Evolutionary conservation across 139 green algal genomes (phyloP).

Genomic region (Zygnema circumcarinatum): DNA sequence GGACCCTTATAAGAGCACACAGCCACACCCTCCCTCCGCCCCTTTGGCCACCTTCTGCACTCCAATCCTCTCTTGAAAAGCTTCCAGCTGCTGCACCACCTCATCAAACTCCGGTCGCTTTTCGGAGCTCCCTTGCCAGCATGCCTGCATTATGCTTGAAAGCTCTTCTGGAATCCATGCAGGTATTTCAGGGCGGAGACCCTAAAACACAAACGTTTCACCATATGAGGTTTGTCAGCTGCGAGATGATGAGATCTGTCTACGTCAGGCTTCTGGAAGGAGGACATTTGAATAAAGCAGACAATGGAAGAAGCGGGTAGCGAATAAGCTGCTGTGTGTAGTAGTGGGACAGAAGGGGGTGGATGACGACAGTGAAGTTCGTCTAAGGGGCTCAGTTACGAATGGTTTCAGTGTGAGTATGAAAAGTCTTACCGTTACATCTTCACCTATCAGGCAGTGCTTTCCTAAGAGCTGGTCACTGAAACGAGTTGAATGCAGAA

Average conservation of each 20-base stretch:
- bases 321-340: not conserved
- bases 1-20: slow-evolving; percentile 1
- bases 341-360: not conserved
- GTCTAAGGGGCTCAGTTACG: too few relatives aligned
- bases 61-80: not conserved
- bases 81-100: slow-evolving; percentile 33
- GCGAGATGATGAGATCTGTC: too few relatives aligned
- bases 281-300: not conserved
- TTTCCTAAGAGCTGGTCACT: too few relatives aligned
- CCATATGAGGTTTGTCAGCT: too few relatives aligned
- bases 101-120: slow-evolving; percentile 36
- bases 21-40: not conserved
- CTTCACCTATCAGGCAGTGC: too few relatives aligned
- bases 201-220: not conserved
- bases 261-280: not conserved
- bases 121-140: slow-evolving; percentile 15
- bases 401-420: too few relatives aligned
- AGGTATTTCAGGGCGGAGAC: slow-evolving; percentile 28
- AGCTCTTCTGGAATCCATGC: not conserved
- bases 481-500: too few relatives aligned
- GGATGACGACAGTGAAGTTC: not conserved
- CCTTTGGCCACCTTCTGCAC: not conserved
- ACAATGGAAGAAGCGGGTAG: not conserved
- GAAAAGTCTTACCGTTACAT: too few relatives aligned
- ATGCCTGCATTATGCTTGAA: slow-evolving; percentile 19